Evolutionary conservation across 139 green algal species (phyloP), one percentile per base, ranked within the genome.

Genomic region (Picochlorum sp.): DNA sequence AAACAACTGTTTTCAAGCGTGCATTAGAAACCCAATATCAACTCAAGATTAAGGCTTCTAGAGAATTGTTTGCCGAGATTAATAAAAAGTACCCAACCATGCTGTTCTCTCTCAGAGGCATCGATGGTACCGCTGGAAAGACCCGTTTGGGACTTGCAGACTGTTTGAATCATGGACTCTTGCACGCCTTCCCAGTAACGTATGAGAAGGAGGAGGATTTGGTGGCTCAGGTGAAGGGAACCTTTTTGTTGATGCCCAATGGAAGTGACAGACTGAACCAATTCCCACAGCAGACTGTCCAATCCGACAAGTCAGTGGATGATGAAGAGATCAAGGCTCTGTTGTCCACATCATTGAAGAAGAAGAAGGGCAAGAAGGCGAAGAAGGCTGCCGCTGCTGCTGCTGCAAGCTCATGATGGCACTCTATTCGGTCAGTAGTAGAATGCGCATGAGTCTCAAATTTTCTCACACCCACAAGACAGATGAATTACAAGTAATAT

Each of bases 1-100:
- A 95, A 81, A 99, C 94, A 26, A 94, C 86, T 1, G 86, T 99
- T 57, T 99, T 94, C 86, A 98, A 98, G 83, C 78, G 93, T 11
- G 91, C 88, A 7, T 71, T 97, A 63, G 92, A 96, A 41, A 75
- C 83, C 60, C 73, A 88, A 41, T 99, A 98, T 81, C 80, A 84
- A 49, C 79, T 98, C 15, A 98, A 98, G 77, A 81, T 96, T 68
- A 88, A 92, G 73, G 74, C 62, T 45, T 28, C 77, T 18, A 81
- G 92, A 10, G 76, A 79, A 20, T 77, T 95, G 16, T 90, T 95
- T 63, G 77, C 65, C 24, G 86, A 97, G 55, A 88, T 97, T 70
- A 87, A 78, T 68, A 82, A 83, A 52, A 80, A 80, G 57, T 96
- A 88, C 66, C 85, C 92, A 38, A 86, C 88, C 65, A 90, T 96